A percentile compares a stretch with the other conserved stretches of the same genome.
Conservation (phyloP, 805 yeast species). For the Ogataea zsoltii region DNA sequence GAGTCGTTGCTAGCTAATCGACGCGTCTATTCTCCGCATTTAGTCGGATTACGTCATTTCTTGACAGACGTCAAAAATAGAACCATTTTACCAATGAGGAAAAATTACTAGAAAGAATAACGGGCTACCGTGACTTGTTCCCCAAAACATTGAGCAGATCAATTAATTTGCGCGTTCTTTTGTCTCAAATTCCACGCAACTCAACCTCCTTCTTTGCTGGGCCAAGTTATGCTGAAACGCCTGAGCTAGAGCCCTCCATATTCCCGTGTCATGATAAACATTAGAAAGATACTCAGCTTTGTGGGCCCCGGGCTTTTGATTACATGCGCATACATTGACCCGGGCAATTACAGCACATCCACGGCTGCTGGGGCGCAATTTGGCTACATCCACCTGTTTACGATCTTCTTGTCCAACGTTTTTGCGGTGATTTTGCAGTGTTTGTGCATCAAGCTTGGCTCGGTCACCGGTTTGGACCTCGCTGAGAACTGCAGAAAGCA, state of each 20-base stretch:
- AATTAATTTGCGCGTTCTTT: too few relatives aligned
- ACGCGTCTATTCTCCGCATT: too few relatives aligned
- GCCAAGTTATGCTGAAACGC: too few relatives aligned
- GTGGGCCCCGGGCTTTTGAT: constrained; percentile 89
- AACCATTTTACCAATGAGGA: too few relatives aligned
- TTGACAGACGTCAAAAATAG: too few relatives aligned
- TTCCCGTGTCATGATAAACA: constrained; percentile 11
- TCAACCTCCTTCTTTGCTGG: too few relatives aligned
- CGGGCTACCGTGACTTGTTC: too few relatives aligned
- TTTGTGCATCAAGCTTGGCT: constrained; percentile 80
- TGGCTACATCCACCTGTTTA: constrained; percentile 69
- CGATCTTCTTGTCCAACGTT: constrained; percentile 72
- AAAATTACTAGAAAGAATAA: too few relatives aligned
- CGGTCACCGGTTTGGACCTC: constrained; percentile 85
- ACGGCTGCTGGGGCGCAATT: constrained; percentile 86
- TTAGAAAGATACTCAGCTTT: constrained; percentile 59
- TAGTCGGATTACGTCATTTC: too few relatives aligned
- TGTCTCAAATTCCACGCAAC: too few relatives aligned
- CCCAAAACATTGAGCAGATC: too few relatives aligned
- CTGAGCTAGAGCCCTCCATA: not conserved
- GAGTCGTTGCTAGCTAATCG: too few relatives aligned
- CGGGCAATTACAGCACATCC: constrained; percentile 90
- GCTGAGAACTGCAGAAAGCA: constrained; percentile 80
- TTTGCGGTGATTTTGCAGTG: constrained; percentile 84
- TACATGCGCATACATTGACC: constrained; percentile 90